phyloP scores from a whole-genome alignment of 169 alveolate genomes.

The Eimeria nieschulzi region DNA sequence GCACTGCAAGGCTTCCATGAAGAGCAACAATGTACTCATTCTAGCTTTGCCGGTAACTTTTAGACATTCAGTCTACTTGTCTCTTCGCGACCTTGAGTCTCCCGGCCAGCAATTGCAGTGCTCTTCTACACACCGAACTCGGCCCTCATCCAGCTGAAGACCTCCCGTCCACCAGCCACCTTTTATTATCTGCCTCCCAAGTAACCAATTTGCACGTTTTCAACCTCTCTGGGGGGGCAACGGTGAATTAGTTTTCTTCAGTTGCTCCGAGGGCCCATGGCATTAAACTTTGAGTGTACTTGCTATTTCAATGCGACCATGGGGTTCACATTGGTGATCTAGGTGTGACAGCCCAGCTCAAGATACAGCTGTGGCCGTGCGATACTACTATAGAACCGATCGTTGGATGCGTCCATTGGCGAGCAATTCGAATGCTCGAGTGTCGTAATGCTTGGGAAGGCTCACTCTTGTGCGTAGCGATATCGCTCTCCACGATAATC shows the following conservation, averaged over 20 bases:
- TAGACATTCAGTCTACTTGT: neutral
- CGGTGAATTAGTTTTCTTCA: slow-evolving; percentile 4
- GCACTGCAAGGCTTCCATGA: slow-evolving; percentile 26
- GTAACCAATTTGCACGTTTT: slow-evolving; percentile 12
- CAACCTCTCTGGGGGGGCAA: slow-evolving; percentile 14
- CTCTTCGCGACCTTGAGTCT: slow-evolving; percentile 26
- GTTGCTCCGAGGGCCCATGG: neutral
- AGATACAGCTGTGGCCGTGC: neutral
- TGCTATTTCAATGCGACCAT: neutral
- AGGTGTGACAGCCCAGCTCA: neutral
- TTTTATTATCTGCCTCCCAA: slow-evolving; percentile 34
- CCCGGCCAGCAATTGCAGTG: slow-evolving; percentile 44
- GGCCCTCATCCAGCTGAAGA: slow-evolving; percentile 43
- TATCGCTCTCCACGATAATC: slow-evolving; percentile 63
- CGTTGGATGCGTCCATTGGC: neutral
- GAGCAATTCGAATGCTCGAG: neutral
- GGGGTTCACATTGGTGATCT: neutral
- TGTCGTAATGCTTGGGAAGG: neutral
- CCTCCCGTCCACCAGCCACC: neutral
- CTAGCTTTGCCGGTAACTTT: neutral
- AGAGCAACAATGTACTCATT: slow-evolving; percentile 37
- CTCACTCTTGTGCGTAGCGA: slow-evolving; percentile 64
- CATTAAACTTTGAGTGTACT: neutral
- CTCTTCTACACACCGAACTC: slow-evolving; percentile 8
- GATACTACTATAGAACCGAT: neutral